Evolutionary conservation across 2,329 filamentous ascomycete species (phyloP).

Genomic region (Sarocladiaceae sp.): DNA sequence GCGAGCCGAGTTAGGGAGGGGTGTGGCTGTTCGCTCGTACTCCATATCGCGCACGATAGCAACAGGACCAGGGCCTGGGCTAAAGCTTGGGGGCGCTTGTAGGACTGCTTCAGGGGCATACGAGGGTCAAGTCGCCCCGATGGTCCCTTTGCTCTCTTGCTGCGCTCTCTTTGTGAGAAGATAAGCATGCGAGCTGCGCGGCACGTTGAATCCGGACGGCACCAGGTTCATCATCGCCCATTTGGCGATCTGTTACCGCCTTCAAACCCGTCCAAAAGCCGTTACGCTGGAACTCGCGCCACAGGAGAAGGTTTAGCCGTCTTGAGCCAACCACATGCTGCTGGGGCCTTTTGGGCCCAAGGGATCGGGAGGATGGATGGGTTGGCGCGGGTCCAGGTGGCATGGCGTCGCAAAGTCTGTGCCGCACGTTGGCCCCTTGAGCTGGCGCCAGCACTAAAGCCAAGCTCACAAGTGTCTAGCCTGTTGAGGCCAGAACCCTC

Average conservation of each 20-base stretch:
- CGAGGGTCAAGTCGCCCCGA: no score
- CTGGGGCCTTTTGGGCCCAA: not conserved
- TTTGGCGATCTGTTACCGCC: not conserved
- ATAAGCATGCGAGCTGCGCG: not conserved
- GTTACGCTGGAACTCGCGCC: not conserved
- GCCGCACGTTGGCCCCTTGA: not conserved
- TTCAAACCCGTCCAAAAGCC: not conserved
- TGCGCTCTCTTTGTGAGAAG: no score
- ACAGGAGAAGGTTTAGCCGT: not conserved
- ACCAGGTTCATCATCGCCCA: not conserved
- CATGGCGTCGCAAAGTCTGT: slow-evolving; percentile 2
- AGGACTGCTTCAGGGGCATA: no score
- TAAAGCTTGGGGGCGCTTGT: no score
- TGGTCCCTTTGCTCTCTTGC: no score
- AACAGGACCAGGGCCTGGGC: no score
- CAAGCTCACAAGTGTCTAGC: no score
- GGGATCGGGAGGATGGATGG: not conserved
- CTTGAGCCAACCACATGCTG: not conserved
- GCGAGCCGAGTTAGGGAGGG: no score
- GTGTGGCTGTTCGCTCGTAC: no score
- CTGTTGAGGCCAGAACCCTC: no score
- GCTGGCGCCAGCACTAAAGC: no score
- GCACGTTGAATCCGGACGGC: not conserved
- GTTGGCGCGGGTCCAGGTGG: not conserved
- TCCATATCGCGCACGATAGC: no score